Evolutionary conservation across 345 rosid species (phyloP).

Genomic region (Draba incana): DNA sequence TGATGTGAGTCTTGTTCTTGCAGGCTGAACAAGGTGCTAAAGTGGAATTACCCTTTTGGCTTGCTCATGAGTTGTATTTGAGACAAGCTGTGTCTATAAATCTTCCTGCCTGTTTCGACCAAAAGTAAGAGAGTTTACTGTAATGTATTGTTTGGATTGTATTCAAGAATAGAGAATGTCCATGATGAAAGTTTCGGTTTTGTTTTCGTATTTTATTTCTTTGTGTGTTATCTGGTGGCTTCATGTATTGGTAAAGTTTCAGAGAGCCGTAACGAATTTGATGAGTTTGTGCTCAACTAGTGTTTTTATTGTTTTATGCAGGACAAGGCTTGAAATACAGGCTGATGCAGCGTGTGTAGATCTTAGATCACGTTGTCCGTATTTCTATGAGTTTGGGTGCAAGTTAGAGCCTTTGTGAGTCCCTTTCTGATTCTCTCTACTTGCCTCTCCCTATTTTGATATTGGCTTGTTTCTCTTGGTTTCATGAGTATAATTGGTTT

Average conservation of each 20-base stretch:
- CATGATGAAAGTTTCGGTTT: background rate
- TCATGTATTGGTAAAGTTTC: background rate
- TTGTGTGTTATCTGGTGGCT: background rate
- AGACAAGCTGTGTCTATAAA: conserved; percentile 67
- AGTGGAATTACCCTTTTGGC: conserved; percentile 75
- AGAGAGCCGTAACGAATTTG: background rate
- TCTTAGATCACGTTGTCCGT: conserved; percentile 70
- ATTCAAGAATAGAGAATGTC: background rate
- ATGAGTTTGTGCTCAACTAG: background rate
- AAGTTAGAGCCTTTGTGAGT: conserved; percentile 86
- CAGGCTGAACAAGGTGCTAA: conserved; percentile 82
- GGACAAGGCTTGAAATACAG: conserved; percentile 83
- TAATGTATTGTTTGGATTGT: background rate
- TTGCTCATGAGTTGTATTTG: conserved; percentile 67
- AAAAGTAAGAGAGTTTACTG: conserved; percentile 52
- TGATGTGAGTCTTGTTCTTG: background rate
- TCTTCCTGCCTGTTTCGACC: conserved; percentile 76
- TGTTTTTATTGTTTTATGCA: conserved; percentile 32
- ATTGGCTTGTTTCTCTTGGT: background rate
- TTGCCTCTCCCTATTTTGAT: background rate
- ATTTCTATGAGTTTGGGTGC: conserved; percentile 88
- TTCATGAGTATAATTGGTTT: background rate
- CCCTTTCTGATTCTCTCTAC: conserved; percentile 1
- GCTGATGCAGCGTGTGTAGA: conserved; percentile 91
- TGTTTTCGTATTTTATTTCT: background rate